These are phyloP conservation scores for Mycena amicta DNA, from an alignment of 768 basidiomycete genomes.

Conservation along the genomic window DNA sequence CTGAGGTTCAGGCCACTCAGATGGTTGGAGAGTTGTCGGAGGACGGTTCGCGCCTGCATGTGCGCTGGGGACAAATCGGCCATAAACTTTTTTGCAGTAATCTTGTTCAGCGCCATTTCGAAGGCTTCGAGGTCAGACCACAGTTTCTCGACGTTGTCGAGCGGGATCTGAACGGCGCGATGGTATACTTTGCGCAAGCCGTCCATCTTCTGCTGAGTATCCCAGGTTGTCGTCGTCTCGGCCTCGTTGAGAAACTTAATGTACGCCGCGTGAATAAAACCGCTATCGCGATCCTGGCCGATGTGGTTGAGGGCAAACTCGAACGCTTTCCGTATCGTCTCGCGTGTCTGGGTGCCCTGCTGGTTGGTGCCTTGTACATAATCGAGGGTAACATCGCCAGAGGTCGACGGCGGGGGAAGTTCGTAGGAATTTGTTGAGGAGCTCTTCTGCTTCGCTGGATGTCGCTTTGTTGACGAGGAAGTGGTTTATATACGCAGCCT, in stretches of 20 bases:
- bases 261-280: slow-evolving; percentile 93
- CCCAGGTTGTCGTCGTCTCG: slow-evolving; percentile 88
- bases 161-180: slow-evolving; percentile 90
- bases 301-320: slow-evolving; percentile 90
- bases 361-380: slow-evolving; percentile 82
- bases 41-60: slow-evolving; percentile 91
- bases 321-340: slow-evolving; percentile 83
- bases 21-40: slow-evolving; percentile 77
- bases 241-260: slow-evolving; percentile 84
- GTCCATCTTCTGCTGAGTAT: slow-evolving; percentile 95
- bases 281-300: slow-evolving; percentile 90
- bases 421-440: slow-evolving; percentile 89
- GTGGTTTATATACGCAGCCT: slow-evolving; percentile 83
- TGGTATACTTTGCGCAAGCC: slow-evolving; percentile 89
- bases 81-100: slow-evolving; percentile 96
- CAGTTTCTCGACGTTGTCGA: slow-evolving; percentile 88
- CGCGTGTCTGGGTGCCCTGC: slow-evolving; percentile 65
- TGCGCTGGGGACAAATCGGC: slow-evolving; percentile 88
- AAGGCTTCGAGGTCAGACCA: slow-evolving; percentile 96
- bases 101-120: slow-evolving; percentile 85
- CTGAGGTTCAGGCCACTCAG: slow-evolving; percentile 62
- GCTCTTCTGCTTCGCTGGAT: slow-evolving; percentile 76
- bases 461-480: slow-evolving; percentile 64
- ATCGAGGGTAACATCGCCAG: slow-evolving; percentile 90
- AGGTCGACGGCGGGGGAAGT: slow-evolving; percentile 87